phyloP scores from a whole-genome alignment of 129 eudicot species.

The Flaveria ramosissima region DNA sequence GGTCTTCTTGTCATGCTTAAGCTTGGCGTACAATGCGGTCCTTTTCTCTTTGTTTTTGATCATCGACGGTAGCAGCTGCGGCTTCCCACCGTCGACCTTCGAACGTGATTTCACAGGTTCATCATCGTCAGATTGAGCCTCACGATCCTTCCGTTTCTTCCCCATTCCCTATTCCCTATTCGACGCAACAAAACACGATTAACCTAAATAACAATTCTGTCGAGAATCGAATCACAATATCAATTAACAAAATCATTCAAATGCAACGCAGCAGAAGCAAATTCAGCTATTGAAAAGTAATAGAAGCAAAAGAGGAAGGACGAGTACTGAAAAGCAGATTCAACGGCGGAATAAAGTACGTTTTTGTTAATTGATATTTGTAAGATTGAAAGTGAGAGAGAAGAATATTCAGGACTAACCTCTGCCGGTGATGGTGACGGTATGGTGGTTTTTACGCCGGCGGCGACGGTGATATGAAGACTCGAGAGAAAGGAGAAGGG shows the following conservation, averaged over 20 bases:
- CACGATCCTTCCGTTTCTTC: constrained; percentile 35
- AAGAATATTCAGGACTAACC: background rate
- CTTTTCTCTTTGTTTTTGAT: constrained; percentile 88
- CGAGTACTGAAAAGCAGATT: background rate
- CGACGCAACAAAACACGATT: background rate
- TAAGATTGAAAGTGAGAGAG: background rate
- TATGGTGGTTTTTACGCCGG: background rate
- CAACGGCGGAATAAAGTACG: background rate
- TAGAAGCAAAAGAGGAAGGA: no score
- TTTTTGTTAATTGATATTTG: background rate
- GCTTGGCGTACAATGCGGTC: constrained; percentile 64
- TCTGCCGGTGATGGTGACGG: background rate
- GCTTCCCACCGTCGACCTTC: constrained; percentile 28
- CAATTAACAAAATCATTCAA: background rate
- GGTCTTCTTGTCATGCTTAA: constrained; percentile 74
- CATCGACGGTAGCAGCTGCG: constrained; percentile 60
- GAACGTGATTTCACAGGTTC: constrained; percentile 22
- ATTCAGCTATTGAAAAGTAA: background rate
- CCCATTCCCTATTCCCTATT: constrained; percentile 35
- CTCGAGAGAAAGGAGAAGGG: background rate
- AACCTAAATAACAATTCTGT: background rate
- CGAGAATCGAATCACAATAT: background rate
- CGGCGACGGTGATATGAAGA: background rate
- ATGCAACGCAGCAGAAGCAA: background rate
- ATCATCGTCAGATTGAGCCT: constrained; percentile 38